Conservation (phyloP, 148 eudicot genomes). For the Vaccinium macrocarpon region DNA sequence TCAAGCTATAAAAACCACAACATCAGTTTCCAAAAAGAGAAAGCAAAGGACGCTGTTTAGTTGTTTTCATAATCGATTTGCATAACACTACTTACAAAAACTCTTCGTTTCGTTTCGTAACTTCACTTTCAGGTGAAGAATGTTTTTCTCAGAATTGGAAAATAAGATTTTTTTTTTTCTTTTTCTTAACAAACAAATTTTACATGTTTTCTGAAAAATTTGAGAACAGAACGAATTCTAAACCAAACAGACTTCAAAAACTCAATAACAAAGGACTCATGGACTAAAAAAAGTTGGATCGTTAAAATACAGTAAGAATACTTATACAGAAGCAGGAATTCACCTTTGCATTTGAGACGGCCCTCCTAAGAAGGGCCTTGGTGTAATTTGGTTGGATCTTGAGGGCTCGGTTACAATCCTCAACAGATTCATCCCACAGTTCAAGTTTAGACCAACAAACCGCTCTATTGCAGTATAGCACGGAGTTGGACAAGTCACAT, state of each 20-base stretch:
- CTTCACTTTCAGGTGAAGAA: neutral
- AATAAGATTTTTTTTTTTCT: neutral
- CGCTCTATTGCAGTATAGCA: slow-evolving; percentile 48
- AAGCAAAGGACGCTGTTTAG: neutral
- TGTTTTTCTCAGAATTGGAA: neutral
- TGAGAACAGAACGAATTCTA: neutral
- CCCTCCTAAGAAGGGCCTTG: slow-evolving; percentile 45
- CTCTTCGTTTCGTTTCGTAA: neutral
- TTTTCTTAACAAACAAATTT: neutral
- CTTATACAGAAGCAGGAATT: neutral
- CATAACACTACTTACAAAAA: neutral
- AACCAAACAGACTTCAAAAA: neutral
- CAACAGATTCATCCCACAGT: slow-evolving; percentile 41
- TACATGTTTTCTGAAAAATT: neutral
- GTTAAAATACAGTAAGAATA: neutral
- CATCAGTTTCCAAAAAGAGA: neutral
- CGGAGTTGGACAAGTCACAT: slow-evolving; percentile 30
- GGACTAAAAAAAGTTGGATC: neutral
- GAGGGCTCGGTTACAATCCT: slow-evolving; percentile 48
- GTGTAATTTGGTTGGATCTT: slow-evolving; percentile 37
- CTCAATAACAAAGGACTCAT: neutral
- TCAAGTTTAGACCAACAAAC: slow-evolving; percentile 45
- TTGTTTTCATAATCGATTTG: neutral
- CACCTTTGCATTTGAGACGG: slow-evolving; percentile 42
- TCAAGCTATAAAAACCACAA: slow-evolving; percentile 27